Conservation (phyloP, 202 grass and related monocot species). For the Saccharum hybrid region DNA sequence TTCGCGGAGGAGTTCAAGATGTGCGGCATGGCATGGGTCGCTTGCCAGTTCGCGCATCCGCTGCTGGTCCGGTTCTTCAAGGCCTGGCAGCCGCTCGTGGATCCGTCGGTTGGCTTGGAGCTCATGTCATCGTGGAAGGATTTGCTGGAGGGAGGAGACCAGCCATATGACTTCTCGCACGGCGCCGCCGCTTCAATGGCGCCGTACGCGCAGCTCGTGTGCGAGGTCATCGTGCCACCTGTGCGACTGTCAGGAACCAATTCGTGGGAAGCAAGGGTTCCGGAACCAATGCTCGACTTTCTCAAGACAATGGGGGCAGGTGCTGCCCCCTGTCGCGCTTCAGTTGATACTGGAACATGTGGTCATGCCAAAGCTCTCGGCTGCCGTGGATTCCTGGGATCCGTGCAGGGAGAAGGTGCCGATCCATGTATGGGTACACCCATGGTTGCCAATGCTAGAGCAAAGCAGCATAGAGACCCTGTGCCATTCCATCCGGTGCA, state of each 20-base stretch:
- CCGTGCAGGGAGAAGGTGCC: slow-evolving; percentile 50
- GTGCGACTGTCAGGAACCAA: slow-evolving; percentile 65
- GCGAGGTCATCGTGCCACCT: slow-evolving; percentile 64
- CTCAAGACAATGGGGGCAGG: slow-evolving; percentile 56
- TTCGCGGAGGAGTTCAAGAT: slow-evolving; percentile 69
- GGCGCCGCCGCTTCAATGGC: slow-evolving; percentile 42
- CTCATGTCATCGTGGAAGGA: slow-evolving; percentile 65
- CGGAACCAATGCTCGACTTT: slow-evolving; percentile 77
- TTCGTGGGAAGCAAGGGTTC: slow-evolving; percentile 71
- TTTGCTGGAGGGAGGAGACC: slow-evolving; percentile 56
- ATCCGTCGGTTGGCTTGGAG: slow-evolving; percentile 60
- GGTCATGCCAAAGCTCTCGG: slow-evolving; percentile 72
- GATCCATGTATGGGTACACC: slow-evolving; percentile 76
- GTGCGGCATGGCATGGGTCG: slow-evolving; percentile 66
- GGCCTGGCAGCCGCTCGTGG: slow-evolving; percentile 71
- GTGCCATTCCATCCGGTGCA: slow-evolving; percentile 69
- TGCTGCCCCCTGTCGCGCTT: slow-evolving; percentile 64
- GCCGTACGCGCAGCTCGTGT: slow-evolving; percentile 68
- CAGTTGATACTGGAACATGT: slow-evolving; percentile 68
- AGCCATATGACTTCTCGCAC: slow-evolving; percentile 67
- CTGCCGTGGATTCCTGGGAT: slow-evolving; percentile 74
- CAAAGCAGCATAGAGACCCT: slow-evolving; percentile 58
- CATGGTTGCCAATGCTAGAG: slow-evolving; percentile 72
- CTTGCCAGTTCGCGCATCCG: slow-evolving; percentile 64
- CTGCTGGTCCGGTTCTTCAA: slow-evolving; percentile 65